Evolutionary conservation across 2,329 filamentous ascomycete genomes (phyloP).

Genomic region (Phoma sp.): DNA sequence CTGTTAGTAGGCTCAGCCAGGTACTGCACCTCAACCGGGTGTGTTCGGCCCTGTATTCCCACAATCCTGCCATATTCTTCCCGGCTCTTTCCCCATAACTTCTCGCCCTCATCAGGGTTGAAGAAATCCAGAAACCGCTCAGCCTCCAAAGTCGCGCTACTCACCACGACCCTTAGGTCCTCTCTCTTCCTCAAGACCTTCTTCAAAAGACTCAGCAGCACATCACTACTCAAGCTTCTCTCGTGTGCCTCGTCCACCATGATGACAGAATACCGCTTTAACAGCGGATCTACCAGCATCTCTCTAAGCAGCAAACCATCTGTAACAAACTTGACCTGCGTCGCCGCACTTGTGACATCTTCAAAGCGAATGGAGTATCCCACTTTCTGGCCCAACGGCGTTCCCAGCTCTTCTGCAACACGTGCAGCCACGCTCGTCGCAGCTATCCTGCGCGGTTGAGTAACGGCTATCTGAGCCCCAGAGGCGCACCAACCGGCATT

Average conservation of each 20-base stretch:
- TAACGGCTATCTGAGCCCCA: constrained; percentile 84
- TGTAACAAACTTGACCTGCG: constrained; percentile 92
- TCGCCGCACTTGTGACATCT: constrained; percentile 84
- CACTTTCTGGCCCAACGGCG: constrained; percentile 81
- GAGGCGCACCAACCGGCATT: constrained; percentile 86
- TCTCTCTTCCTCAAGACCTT: constrained; percentile 82
- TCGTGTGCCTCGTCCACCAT: constrained; percentile 99
- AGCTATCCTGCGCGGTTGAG: constrained; percentile 90
- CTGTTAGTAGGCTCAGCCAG: constrained; percentile 78
- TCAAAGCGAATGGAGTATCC: constrained; percentile 94
- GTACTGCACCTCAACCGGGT: constrained; percentile 87
- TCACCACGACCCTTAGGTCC: constrained; percentile 86
- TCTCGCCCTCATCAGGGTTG: constrained; percentile 51
- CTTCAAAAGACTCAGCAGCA: constrained; percentile 86
- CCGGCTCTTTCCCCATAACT: constrained; percentile 45
- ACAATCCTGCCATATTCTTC: constrained; percentile 69
- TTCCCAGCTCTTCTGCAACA: constrained; percentile 88
- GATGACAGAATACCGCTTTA: constrained; percentile 91
- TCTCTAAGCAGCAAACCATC: constrained; percentile 91
- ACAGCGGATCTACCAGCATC: constrained; percentile 86
- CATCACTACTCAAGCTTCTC: constrained; percentile 87
- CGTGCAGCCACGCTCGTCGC: constrained; percentile 87
- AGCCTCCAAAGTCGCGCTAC: constrained; percentile 90
- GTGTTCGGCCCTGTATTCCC: constrained; percentile 84
- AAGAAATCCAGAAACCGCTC: constrained; percentile 87